These are phyloP conservation scores for Marvania coccoides DNA, from an alignment of 139 green algal genomes.

Conservation along the genomic window DNA sequence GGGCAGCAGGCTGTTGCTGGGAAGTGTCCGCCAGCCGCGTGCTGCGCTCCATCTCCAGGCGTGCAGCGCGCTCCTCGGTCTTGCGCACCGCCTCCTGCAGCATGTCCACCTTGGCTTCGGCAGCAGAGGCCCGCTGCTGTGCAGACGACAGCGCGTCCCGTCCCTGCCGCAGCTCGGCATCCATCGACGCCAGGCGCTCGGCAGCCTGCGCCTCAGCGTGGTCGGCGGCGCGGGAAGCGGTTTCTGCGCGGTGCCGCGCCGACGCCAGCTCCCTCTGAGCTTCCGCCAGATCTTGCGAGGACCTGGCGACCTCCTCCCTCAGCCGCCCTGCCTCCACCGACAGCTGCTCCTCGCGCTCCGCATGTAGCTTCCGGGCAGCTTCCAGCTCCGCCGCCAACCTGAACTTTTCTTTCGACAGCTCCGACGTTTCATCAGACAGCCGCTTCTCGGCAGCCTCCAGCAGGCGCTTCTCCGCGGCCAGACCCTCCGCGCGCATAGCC, in stretches of 20 bases:
- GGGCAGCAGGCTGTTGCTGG: not conserved
- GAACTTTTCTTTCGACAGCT: conserved; percentile 30
- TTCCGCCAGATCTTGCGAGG: conserved; percentile 18
- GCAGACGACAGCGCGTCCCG: conserved; percentile 18
- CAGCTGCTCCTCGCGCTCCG: conserved; percentile 9
- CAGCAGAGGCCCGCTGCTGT: conserved; percentile 27
- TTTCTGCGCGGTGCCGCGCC: conserved; percentile 14
- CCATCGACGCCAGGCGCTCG: conserved; percentile 9
- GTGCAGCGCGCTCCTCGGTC: conserved; percentile 37
- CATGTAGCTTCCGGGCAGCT: conserved; percentile 3
- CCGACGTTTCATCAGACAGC: conserved; percentile 2
- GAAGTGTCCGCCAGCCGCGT: not conserved
- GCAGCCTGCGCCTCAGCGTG: conserved; percentile 2
- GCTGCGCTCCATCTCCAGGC: conserved; percentile 34
- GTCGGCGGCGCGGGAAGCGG: not conserved
- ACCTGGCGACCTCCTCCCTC: conserved; percentile 20
- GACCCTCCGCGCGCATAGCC: conserved; percentile 5
- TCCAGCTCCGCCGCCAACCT: conserved; percentile 36
- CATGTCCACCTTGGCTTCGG: conserved; percentile 33
- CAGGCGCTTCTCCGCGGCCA: conserved; percentile 39
- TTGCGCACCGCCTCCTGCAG: conserved; percentile 41
- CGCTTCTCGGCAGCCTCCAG: conserved; percentile 28
- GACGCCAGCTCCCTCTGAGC: conserved; percentile 28
- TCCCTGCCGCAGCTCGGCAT: conserved; percentile 22
- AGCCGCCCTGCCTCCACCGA: conserved; percentile 13